Conservation (phyloP, 805 yeast species). For the Myxozyma vanderwaltii region DNA sequence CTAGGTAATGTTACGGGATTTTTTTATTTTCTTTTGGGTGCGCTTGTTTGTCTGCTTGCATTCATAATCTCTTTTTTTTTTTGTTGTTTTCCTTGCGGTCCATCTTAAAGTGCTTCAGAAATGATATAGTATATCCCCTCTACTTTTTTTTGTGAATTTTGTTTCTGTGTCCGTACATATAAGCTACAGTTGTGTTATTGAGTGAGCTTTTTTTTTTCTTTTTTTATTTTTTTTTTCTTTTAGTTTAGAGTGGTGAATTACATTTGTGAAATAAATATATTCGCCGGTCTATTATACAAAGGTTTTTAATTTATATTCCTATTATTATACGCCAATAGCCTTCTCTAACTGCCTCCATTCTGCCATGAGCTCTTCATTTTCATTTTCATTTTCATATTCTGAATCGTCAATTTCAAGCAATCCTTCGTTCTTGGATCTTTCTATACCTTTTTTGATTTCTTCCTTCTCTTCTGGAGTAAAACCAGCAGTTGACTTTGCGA, state of each 20-base stretch:
- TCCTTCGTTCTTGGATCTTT: constrained; percentile 28
- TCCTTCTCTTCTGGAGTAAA: constrained; percentile 28
- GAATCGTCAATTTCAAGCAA: constrained; percentile 22
- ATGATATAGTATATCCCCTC: neutral
- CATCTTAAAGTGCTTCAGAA: neutral
- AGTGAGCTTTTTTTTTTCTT: too few species aligned
- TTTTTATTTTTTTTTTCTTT: too few species aligned
- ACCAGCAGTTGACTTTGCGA: constrained; percentile 28
- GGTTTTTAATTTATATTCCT: constrained; percentile 9
- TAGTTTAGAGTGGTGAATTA: too few species aligned
- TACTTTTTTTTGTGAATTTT: too few species aligned
- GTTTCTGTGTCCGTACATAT: too few species aligned
- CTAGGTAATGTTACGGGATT: neutral
- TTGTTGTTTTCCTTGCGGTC: constrained; percentile 1
- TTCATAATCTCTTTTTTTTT: too few species aligned
- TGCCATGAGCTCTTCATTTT: constrained; percentile 11
- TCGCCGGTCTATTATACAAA: neutral
- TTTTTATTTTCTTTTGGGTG: constrained; percentile 22
- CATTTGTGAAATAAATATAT: neutral
- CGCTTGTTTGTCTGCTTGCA: constrained; percentile 19
- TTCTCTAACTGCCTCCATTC: constrained; percentile 32
- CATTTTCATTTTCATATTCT: constrained; percentile 7
- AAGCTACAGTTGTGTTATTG: too few species aligned
- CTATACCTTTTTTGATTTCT: constrained; percentile 21
- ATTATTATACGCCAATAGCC: too few species aligned